Conservation (phyloP, 2,329 filamentous ascomycete genomes). For the Chalaropsis ovoidea region DNA sequence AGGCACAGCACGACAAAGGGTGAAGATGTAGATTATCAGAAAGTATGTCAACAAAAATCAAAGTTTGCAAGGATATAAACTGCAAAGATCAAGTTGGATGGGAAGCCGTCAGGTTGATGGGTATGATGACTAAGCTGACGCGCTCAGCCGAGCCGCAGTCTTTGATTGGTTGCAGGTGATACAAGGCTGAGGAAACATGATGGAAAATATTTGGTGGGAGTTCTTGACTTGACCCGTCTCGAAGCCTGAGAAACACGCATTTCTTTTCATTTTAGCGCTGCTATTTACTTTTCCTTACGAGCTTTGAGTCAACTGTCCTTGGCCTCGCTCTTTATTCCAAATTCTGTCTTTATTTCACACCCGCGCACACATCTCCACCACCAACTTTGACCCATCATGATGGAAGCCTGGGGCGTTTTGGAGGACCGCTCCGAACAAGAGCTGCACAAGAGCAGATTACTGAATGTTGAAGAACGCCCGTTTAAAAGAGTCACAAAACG, state of each 20-base stretch:
- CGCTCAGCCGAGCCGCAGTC: neutral
- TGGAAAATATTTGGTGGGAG: neutral
- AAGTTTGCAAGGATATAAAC: constrained; percentile 4
- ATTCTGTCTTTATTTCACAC: too few relatives aligned
- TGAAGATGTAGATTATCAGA: neutral
- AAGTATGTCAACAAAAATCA: constrained; percentile 7
- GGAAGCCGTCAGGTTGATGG: neutral
- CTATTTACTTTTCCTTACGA: neutral
- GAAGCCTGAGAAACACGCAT: neutral
- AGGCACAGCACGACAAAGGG: neutral
- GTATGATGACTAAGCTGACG: neutral
- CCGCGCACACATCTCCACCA: neutral
- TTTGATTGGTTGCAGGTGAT: constrained; percentile 7
- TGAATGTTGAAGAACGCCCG: constrained; percentile 84
- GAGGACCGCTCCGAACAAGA: constrained; percentile 70
- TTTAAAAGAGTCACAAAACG: constrained; percentile 83
- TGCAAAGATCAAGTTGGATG: neutral
- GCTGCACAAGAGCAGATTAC: constrained; percentile 75
- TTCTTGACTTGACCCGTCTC: neutral
- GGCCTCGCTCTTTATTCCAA: too few relatives aligned
- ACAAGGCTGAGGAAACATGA: neutral
- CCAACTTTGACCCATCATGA: constrained; percentile 26
- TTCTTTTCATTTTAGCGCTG: neutral
- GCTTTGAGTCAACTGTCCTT: too few relatives aligned
- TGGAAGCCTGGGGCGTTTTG: constrained; percentile 53